Conservation (phyloP, 1,284 basidiomycete species). For the Exobasidium rhododendri region DNA sequence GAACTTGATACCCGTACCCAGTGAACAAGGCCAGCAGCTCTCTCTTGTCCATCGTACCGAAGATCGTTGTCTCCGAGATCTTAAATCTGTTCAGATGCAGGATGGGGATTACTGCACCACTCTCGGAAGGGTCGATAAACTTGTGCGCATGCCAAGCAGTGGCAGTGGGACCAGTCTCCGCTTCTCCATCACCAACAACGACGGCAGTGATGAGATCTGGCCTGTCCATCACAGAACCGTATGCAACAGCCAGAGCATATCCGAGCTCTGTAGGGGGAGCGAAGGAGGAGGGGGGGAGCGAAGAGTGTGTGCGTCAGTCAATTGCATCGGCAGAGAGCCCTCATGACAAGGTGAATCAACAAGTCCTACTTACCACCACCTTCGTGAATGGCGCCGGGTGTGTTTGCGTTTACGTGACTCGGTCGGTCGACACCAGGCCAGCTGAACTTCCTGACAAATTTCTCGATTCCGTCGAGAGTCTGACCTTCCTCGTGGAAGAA, state of each 20-base stretch:
- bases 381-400: constrained; percentile 82
- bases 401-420: constrained; percentile 65
- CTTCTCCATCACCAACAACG: constrained; percentile 81
- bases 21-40: constrained; percentile 70
- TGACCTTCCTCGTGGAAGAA: constrained; percentile 73
- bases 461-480: constrained; percentile 65
- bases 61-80: constrained; percentile 82
- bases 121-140: constrained; percentile 85
- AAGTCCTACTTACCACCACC: constrained; percentile 64
- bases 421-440: constrained; percentile 66
- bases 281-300: too few species aligned
- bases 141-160: constrained; percentile 76
- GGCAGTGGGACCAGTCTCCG: constrained; percentile 64
- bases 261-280: constrained; percentile 22
- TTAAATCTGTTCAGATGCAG: constrained; percentile 80
- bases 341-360: too few species aligned
- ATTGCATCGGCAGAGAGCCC: too few species aligned
- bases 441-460: constrained; percentile 66
- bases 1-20: constrained; percentile 61
- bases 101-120: constrained; percentile 80
- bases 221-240: constrained; percentile 72
- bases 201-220: constrained; percentile 75
- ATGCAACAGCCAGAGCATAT: constrained; percentile 71
- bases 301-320: too few species aligned
- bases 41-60: constrained; percentile 82